phyloP scores from a whole-genome alignment of 768 basidiomycete species.

The Cystofilobasidium bisporidii region DNA sequence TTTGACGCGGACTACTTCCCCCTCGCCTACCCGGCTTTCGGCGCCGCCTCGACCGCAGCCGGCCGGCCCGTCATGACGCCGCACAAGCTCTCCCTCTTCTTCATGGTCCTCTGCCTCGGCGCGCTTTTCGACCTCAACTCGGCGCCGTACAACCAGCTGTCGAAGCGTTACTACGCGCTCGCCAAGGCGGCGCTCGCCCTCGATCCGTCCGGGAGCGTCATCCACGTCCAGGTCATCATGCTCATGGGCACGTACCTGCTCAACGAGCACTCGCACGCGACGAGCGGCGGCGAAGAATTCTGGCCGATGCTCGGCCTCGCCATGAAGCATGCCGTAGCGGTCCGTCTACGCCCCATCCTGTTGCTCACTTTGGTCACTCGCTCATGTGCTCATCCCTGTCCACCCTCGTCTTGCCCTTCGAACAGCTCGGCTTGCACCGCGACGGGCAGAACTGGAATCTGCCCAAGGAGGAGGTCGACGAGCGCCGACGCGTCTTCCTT shows the following conservation, averaged over 20 bases:
- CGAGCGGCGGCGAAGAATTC: constrained; percentile 4
- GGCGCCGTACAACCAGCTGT: constrained; percentile 31
- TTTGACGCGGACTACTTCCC: constrained; percentile 14
- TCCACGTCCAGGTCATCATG: constrained; percentile 7
- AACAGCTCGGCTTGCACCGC: constrained; percentile 20
- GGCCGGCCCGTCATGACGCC: constrained; percentile 25
- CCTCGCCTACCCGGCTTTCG: background rate
- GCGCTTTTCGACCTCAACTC: constrained; percentile 51
- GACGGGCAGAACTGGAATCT: constrained; percentile 25
- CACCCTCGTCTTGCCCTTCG: background rate
- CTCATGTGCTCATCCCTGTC: background rate
- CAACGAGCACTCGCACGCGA: background rate
- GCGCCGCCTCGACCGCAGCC: too few species aligned
- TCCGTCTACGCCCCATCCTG: background rate
- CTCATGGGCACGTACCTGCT: constrained; percentile 24
- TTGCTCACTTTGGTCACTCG: background rate
- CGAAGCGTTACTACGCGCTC: constrained; percentile 12
- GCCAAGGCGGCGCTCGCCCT: constrained; percentile 15
- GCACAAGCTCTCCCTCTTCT: constrained; percentile 56
- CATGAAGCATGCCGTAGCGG: constrained; percentile 13
- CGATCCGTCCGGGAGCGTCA: constrained; percentile 20
- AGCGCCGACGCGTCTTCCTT: constrained; percentile 15
- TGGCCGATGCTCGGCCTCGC: constrained; percentile 10
- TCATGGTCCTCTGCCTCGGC: constrained; percentile 57
- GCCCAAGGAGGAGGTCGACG: constrained; percentile 21